Evolutionary conservation across 1,284 basidiomycete species (phyloP).

Genomic region (Vanrija sp.): DNA sequence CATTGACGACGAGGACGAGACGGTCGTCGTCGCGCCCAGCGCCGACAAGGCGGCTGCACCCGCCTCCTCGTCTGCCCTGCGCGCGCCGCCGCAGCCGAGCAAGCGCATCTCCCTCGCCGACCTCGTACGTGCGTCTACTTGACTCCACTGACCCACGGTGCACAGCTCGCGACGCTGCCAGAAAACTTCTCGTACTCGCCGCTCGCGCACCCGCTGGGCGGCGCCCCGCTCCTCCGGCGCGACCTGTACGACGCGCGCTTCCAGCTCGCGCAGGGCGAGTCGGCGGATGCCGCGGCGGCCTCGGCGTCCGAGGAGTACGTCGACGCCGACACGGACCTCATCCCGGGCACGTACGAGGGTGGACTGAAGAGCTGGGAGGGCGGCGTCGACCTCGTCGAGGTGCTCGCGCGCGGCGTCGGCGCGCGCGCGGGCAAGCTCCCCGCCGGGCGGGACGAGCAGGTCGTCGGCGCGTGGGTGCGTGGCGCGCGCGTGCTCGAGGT

Average conservation of each 20-base stretch:
- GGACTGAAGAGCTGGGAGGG: constrained; percentile 99
- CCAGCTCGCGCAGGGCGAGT: constrained; percentile 61
- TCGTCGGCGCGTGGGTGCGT: constrained; percentile 30
- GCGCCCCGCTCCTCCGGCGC: constrained; percentile 55
- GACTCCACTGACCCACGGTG: background rate
- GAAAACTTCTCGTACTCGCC: constrained; percentile 44
- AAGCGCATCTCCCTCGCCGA: constrained; percentile 26
- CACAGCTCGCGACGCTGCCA: constrained; percentile 39
- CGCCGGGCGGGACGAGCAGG: constrained; percentile 7
- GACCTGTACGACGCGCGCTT: constrained; percentile 94
- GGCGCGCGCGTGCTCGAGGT: constrained; percentile 66
- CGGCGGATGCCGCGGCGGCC: constrained; percentile 2
- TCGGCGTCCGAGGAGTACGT: constrained; percentile 55
- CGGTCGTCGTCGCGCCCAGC: constrained; percentile 10
- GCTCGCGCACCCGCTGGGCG: constrained; percentile 22
- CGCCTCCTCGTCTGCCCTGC: background rate
- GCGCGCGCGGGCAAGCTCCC: constrained; percentile 35
- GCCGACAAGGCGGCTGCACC: background rate
- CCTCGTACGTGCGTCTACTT: background rate
- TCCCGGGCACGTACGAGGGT: constrained; percentile 91
- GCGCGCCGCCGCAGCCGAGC: constrained; percentile 19
- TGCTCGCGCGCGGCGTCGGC: constrained; percentile 11
- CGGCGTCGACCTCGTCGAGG: constrained; percentile 73
- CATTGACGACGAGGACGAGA: constrained; percentile 30
- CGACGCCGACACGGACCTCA: constrained; percentile 80